Percentiles rank a stretch among this genome's conserved stretches.
These are phyloP conservation scores for Cubamyces lactineus DNA, from an alignment of 768 basidiomycete species.

Conservation along the genomic window DNA sequence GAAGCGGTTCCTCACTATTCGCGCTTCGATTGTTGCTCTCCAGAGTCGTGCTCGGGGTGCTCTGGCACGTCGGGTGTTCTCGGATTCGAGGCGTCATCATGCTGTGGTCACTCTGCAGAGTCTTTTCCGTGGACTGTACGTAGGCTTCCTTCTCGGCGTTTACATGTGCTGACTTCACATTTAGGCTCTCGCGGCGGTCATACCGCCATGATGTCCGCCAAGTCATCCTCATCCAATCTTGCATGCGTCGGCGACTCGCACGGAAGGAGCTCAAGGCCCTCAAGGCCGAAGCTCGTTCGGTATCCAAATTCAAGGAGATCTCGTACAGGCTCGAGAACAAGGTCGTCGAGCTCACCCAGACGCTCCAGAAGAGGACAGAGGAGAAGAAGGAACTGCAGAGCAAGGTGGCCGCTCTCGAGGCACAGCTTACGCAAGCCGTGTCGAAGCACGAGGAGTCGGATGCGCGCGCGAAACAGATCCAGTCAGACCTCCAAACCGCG, in stretches of 20 bases:
- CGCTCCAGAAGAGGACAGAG: conserved; percentile 82
- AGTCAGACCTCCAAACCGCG: conserved; percentile 66
- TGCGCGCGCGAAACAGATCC: conserved; percentile 68
- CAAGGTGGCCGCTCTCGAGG: conserved; percentile 79
- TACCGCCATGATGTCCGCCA: conserved; percentile 65
- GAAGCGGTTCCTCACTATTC: conserved; percentile 64
- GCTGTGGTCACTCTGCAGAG: conserved; percentile 81
- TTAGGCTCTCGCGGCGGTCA: conserved; percentile 56
- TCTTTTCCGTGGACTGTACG: conserved; percentile 87
- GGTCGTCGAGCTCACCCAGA: conserved; percentile 97
- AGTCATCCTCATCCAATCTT: conserved; percentile 89
- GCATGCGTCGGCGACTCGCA: conserved; percentile 86
- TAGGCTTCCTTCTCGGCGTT: conserved; percentile 23
- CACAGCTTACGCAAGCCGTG: conserved; percentile 84
- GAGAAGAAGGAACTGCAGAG: conserved; percentile 88
- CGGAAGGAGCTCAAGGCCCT: conserved; percentile 83
- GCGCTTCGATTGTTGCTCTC: conserved; percentile 65
- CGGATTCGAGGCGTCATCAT: conserved; percentile 53
- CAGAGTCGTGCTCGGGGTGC: conserved; percentile 85
- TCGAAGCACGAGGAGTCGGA: conserved; percentile 89
- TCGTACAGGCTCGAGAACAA: conserved; percentile 98
- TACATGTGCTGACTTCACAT: conserved; percentile 16
- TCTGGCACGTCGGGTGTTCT: conserved; percentile 64
- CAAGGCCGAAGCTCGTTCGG: conserved; percentile 91
- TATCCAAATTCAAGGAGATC: conserved; percentile 98